phyloP scores from a whole-genome alignment of 495 filamentous ascomycete genomes.

The Bacidia rubella region DNA sequence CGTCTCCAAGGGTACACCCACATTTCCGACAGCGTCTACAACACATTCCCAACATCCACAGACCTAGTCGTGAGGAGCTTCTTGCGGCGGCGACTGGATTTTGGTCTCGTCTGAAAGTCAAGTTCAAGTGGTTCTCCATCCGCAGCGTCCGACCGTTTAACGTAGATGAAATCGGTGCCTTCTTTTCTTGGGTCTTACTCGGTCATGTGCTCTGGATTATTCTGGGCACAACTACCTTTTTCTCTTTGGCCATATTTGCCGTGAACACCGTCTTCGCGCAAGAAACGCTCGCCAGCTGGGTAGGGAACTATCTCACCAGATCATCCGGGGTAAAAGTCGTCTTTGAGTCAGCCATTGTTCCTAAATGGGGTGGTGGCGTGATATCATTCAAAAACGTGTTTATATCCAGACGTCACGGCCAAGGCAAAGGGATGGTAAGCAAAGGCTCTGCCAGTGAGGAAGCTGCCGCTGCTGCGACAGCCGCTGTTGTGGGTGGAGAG shows the following conservation, averaged over 20 bases:
- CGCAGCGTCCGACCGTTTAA: constrained; percentile 91
- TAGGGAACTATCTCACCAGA: constrained; percentile 90
- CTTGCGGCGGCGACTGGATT: constrained; percentile 85
- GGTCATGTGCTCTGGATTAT: constrained; percentile 92
- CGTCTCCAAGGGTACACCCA: constrained; percentile 18
- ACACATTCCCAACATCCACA: constrained; percentile 57
- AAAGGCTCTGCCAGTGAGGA: constrained; percentile 83
- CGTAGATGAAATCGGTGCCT: constrained; percentile 83
- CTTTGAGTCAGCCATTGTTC: constrained; percentile 95
- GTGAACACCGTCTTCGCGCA: constrained; percentile 97
- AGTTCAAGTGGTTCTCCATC: constrained; percentile 97
- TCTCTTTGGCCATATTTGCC: constrained; percentile 73
- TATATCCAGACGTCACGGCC: constrained; percentile 79
- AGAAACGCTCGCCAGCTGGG: constrained; percentile 84
- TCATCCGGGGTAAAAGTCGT: constrained; percentile 92
- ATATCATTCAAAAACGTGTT: constrained; percentile 97
- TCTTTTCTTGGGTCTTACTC: constrained; percentile 87
- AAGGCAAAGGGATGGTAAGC: constrained; percentile 61
- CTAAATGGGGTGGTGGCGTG: constrained; percentile 83
- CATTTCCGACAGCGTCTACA: constrained; percentile 51
- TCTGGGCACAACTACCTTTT: constrained; percentile 92
- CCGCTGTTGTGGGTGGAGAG: constrained; percentile 36
- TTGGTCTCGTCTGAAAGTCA: constrained; percentile 77
- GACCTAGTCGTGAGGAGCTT: constrained; percentile 87
- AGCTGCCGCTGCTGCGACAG: constrained; percentile 73